Evolutionary conservation across 2,329 filamentous ascomycete genomes (phyloP).

Genomic region (Chaetomium sp.): DNA sequence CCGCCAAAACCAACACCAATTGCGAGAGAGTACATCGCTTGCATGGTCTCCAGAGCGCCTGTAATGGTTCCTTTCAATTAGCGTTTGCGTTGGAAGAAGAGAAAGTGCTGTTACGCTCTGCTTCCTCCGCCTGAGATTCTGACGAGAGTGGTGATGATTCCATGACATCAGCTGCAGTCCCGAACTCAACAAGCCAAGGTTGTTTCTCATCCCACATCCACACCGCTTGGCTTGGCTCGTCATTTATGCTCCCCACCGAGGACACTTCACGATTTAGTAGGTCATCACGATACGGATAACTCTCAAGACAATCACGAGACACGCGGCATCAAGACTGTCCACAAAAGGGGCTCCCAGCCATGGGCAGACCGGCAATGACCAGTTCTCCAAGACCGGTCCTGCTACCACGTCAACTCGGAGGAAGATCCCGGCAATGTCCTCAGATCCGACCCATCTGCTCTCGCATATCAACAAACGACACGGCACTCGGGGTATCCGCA

Average conservation of each 20-base stretch:
- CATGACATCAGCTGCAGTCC: background rate
- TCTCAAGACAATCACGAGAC: background rate
- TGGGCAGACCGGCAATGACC: background rate
- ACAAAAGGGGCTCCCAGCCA: background rate
- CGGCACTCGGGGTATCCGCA: slow-evolving; percentile 10
- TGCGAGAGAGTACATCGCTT: slow-evolving; percentile 17
- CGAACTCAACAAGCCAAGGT: background rate
- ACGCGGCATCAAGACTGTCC: background rate
- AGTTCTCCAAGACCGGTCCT: background rate
- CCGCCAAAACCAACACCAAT: slow-evolving; percentile 22
- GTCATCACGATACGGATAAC: background rate
- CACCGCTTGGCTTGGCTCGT: background rate
- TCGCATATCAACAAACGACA: background rate
- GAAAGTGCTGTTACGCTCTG: background rate
- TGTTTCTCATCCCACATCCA: background rate
- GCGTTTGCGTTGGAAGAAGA: background rate
- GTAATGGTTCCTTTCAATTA: background rate
- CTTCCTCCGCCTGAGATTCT: background rate
- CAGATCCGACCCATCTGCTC: background rate
- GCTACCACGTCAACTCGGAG: background rate
- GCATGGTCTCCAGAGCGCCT: slow-evolving; percentile 9
- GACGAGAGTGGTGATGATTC: background rate
- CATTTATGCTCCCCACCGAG: background rate
- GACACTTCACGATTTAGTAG: background rate
- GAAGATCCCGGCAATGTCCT: background rate